Evolutionary conservation across 1,284 basidiomycete species (phyloP).

Genomic region (Tilletia horrida): DNA sequence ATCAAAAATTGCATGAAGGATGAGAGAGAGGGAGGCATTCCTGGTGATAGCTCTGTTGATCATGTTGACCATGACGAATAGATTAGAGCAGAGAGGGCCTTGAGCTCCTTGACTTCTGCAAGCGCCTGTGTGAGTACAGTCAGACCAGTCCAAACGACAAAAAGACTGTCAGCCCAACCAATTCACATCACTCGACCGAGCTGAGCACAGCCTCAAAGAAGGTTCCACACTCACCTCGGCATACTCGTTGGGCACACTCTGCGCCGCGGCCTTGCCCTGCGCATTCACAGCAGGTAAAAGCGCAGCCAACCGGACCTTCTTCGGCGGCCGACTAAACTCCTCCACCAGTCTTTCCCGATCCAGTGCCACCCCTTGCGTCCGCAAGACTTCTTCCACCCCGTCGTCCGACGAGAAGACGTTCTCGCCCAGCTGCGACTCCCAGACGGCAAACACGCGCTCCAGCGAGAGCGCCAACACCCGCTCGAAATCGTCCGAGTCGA

Average conservation of each 20-base stretch:
- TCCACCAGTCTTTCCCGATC: constrained; percentile 33
- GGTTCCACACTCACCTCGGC: constrained; percentile 66
- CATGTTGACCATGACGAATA: constrained; percentile 57
- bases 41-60: too few species aligned
- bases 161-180: background rate
- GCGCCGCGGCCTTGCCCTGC: constrained; percentile 70
- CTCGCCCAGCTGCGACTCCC: constrained; percentile 51
- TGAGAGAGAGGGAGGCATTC: too few species aligned
- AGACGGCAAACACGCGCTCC: constrained; percentile 65
- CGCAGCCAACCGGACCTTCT: constrained; percentile 65
- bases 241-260: constrained; percentile 73
- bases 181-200: too few species aligned
- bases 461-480: constrained; percentile 67
- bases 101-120: constrained; percentile 59
- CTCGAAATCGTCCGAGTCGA: constrained; percentile 69
- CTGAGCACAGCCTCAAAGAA: background rate
- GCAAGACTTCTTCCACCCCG: constrained; percentile 36
- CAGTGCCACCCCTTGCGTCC: too few species aligned
- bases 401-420: constrained; percentile 20
- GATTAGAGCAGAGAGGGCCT: constrained; percentile 60
- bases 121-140: constrained; percentile 52
- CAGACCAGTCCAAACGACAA: too few species aligned
- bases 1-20: too few species aligned
- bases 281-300: constrained; percentile 72
- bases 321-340: constrained; percentile 10